These are phyloP conservation scores for Penicillium ochrochloron DNA, from an alignment of 495 filamentous ascomycete genomes.

Conservation along the genomic window DNA sequence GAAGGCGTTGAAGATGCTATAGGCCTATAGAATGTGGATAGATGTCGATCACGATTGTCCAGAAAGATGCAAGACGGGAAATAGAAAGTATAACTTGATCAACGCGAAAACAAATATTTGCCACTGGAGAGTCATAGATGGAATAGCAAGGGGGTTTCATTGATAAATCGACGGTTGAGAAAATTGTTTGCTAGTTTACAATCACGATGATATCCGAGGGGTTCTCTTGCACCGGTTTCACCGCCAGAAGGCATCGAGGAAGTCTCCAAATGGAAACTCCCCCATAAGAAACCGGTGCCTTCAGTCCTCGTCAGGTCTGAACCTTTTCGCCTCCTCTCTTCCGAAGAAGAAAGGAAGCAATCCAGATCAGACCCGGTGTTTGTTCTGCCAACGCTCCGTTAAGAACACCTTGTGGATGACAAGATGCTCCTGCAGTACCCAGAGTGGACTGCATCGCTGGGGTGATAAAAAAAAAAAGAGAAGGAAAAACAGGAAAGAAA, in stretches of 20 bases:
- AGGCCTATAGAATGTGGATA: background rate
- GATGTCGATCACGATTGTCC: too few species aligned
- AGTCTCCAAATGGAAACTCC: conserved; percentile 34
- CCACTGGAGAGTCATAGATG: background rate
- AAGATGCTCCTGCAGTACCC: conserved; percentile 68
- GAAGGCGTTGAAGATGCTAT: background rate
- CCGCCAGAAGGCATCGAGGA: conserved; percentile 38
- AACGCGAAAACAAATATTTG: background rate
- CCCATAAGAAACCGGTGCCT: conserved; percentile 63
- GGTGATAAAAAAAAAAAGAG: conserved; percentile 30
- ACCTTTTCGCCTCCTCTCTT: background rate
- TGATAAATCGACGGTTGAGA: background rate
- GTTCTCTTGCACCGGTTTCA: conserved; percentile 78
- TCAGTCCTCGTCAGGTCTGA: conserved; percentile 58
- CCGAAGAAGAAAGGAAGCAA: conserved; percentile 24
- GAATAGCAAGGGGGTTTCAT: background rate
- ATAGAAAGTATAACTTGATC: background rate
- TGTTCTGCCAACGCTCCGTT: conserved; percentile 81
- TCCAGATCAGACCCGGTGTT: conserved; percentile 29
- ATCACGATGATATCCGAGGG: conserved; percentile 57
- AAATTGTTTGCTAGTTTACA: conserved; percentile 27
- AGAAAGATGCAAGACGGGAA: background rate
- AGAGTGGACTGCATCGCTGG: conserved; percentile 72
- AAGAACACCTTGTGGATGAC: conserved; percentile 58
- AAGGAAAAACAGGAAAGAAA: conserved; percentile 12